Percentiles rank a stretch among this genome's conserved stretches.
phyloP scores from a whole-genome alignment of 2,329 filamentous ascomycete genomes.

The Torrubiella hemipterigena region DNA sequence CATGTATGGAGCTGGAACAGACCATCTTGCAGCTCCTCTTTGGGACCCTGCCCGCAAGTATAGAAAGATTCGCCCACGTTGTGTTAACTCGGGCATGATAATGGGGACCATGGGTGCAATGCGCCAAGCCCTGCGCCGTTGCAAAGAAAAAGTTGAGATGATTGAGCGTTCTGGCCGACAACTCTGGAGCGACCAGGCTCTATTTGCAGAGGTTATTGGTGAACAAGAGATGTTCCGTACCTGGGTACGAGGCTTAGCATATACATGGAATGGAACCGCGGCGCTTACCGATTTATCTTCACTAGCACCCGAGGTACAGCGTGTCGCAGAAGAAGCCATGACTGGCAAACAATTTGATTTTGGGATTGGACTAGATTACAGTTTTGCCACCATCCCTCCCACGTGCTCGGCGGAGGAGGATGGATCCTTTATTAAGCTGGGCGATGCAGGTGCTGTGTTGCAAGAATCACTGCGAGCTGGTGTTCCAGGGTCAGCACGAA shows the following conservation, averaged over 20 bases:
- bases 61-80: conserved; percentile 18
- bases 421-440: conserved; percentile 19
- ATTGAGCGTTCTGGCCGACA: conserved; percentile 17
- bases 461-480: conserved; percentile 16
- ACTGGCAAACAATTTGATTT: conserved; percentile 21
- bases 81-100: conserved; percentile 22
- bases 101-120: conserved; percentile 21
- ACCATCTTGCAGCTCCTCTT: conserved; percentile 12
- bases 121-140: conserved; percentile 12
- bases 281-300: conserved; percentile 7
- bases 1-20: conserved; percentile 21
- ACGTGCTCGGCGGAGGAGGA: conserved; percentile 25
- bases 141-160: conserved; percentile 16
- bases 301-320: conserved; percentile 10
- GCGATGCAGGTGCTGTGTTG: conserved; percentile 12
- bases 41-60: conserved; percentile 21
- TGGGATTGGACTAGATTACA: conserved; percentile 25
- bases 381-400: conserved; percentile 22
- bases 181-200: conserved; percentile 25
- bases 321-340: conserved; percentile 16
- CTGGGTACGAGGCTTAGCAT: conserved; percentile 16
- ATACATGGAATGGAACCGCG: conserved; percentile 18
- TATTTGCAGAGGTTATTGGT: conserved; percentile 24
- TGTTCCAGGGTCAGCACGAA: conserved; percentile 16
- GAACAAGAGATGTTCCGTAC: conserved; percentile 25